A percentile compares a stretch with the other conserved stretches of the same genome.
Conservation (phyloP, 1,139 yeast genomes). For the Candida pseudoviswanathii region DNA sequence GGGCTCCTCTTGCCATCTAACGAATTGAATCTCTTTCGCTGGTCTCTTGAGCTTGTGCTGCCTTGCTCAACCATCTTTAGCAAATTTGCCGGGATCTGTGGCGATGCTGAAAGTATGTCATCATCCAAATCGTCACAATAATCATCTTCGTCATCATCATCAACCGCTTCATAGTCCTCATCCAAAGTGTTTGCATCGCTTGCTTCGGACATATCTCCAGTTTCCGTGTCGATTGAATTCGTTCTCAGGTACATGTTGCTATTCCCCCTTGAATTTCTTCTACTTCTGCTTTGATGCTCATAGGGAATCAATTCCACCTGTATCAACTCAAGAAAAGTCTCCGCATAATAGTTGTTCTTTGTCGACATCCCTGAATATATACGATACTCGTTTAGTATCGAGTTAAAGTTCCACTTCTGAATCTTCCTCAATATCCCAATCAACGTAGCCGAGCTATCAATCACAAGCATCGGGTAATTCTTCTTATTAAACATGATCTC, state of each 20-base stretch:
- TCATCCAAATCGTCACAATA: slow-evolving; percentile 54
- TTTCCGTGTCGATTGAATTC: slow-evolving; percentile 10
- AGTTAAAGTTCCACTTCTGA: slow-evolving; percentile 87
- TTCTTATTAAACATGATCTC: slow-evolving; percentile 62
- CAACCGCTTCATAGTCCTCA: slow-evolving; percentile 17
- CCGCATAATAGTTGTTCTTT: slow-evolving; percentile 72
- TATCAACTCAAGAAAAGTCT: slow-evolving; percentile 75
- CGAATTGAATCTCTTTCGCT: slow-evolving; percentile 1
- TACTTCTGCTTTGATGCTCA: slow-evolving; percentile 23
- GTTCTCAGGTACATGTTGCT: slow-evolving; percentile 1
- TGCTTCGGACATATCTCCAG: background rate
- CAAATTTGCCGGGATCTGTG: slow-evolving; percentile 65
- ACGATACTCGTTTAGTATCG: slow-evolving; percentile 83
- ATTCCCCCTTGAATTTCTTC: slow-evolving; percentile 9
- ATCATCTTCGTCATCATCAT: slow-evolving; percentile 23
- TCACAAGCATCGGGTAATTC: slow-evolving; percentile 69
- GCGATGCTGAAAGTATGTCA: slow-evolving; percentile 59
- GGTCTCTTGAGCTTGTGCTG: background rate
- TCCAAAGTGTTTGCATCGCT: slow-evolving; percentile 1
- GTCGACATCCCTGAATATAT: slow-evolving; percentile 68
- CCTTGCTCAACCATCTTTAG: slow-evolving; percentile 56
- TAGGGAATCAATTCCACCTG: slow-evolving; percentile 54
- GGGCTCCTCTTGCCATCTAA: slow-evolving; percentile 3
- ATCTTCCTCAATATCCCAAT: slow-evolving; percentile 79
- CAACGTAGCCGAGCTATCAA: slow-evolving; percentile 80